phyloP scores from a whole-genome alignment of 306 rosid genomes.

The Vicia sativa region DNA sequence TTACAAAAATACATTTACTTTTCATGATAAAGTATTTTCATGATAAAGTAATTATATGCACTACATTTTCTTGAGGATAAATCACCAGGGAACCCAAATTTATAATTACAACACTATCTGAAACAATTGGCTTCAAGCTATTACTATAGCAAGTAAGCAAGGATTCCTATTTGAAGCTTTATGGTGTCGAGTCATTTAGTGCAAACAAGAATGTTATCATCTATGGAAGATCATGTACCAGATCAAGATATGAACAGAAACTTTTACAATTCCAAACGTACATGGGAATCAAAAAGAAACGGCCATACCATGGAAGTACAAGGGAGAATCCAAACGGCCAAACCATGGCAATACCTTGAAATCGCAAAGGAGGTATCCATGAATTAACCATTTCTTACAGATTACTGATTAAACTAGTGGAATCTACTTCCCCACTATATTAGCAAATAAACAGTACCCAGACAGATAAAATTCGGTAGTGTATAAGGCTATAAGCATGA shows the following conservation, averaged over 20 bases:
- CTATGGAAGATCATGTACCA: not conserved
- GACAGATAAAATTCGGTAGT: conserved; percentile 9
- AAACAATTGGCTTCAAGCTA: not conserved
- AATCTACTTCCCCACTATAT: conserved; percentile 1
- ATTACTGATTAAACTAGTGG: not conserved
- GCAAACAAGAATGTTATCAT: not conserved
- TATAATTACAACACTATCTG: not conserved
- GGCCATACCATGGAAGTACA: not conserved
- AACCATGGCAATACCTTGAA: not conserved
- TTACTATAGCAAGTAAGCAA: not conserved
- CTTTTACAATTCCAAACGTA: not conserved
- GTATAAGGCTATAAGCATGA: conserved; percentile 23
- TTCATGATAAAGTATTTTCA: not conserved
- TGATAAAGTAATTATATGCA: not conserved
- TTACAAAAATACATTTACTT: not conserved
- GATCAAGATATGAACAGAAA: not conserved
- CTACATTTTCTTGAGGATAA: not conserved
- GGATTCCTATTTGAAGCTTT: not conserved
- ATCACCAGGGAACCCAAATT: not conserved
- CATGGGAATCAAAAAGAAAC: conserved; percentile 1
- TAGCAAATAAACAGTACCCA: conserved; percentile 13
- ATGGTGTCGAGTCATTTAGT: not conserved
- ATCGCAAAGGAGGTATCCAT: not conserved
- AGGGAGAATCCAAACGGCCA: conserved; percentile 1
- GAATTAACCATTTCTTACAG: conserved; percentile 7